Conservation (phyloP, 352 stramenopile species). For the Phytophthora foliorum region DNA sequence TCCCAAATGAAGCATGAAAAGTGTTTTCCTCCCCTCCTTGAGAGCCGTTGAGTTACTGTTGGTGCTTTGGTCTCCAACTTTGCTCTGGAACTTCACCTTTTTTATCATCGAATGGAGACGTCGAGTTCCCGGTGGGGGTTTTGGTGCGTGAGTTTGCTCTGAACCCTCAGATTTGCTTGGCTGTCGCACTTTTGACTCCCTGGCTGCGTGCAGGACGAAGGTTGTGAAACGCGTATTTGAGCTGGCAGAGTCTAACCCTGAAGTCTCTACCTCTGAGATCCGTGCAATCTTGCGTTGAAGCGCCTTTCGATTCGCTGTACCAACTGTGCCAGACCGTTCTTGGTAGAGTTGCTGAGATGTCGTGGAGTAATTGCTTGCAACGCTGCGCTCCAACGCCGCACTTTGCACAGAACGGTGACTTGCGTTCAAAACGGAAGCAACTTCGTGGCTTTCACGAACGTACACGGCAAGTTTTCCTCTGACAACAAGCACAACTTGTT, state of each 20-base stretch:
- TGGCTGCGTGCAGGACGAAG: slow-evolving; percentile 62
- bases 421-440: slow-evolving; percentile 50
- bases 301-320: slow-evolving; percentile 18
- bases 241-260: slow-evolving; percentile 7
- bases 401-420: slow-evolving; percentile 69
- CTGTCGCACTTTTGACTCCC: slow-evolving; percentile 7
- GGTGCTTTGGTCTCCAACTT: slow-evolving; percentile 7
- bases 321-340: slow-evolving; percentile 12
- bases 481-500: slow-evolving; percentile 62
- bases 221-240: slow-evolving; percentile 45
- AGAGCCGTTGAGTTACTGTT: slow-evolving; percentile 8
- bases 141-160: background rate
- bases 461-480: slow-evolving; percentile 52
- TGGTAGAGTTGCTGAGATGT: slow-evolving; percentile 69
- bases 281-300: slow-evolving; percentile 33
- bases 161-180: background rate
- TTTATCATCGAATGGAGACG: slow-evolving; percentile 36
- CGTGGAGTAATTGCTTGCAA: slow-evolving; percentile 78
- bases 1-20: slow-evolving; percentile 53
- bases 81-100: slow-evolving; percentile 35
- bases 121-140: slow-evolving; percentile 3
- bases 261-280: slow-evolving; percentile 30
- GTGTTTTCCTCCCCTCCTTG: slow-evolving; percentile 28
- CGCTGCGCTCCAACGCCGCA: slow-evolving; percentile 59
- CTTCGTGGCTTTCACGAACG: slow-evolving; percentile 51